Evolutionary conservation across 805 yeast genomes (phyloP).

Genomic region (Starmerella cellae): DNA sequence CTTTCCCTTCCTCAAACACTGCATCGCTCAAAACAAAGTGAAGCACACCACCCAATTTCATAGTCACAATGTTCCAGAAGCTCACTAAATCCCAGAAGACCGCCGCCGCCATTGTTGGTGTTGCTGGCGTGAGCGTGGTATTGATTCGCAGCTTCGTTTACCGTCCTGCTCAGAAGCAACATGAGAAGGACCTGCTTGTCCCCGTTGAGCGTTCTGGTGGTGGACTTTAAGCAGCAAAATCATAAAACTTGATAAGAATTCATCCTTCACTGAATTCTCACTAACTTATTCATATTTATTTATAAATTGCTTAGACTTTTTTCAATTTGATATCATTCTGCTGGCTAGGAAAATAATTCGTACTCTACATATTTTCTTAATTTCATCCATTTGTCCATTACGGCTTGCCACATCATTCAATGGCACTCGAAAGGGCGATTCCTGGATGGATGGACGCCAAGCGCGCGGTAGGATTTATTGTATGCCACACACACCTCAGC

Average conservation of each 20-base stretch:
- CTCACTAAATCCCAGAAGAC: not conserved
- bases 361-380: too few species aligned
- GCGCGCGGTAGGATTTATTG: too few species aligned
- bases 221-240: slow-evolving; percentile 25
- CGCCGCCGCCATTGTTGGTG: slow-evolving; percentile 4
- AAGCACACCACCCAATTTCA: not conserved
- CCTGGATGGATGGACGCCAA: too few species aligned
- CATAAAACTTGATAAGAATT: too few species aligned
- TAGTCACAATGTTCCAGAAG: not conserved
- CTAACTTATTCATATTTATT: not conserved
- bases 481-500: too few species aligned
- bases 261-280: too few species aligned
- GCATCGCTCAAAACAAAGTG: not conserved
- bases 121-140: slow-evolving; percentile 10
- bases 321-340: not conserved
- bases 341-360: too few species aligned
- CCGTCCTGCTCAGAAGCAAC: slow-evolving; percentile 25
- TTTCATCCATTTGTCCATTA: too few species aligned
- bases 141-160: slow-evolving; percentile 20
- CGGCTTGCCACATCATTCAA: too few species aligned
- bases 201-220: slow-evolving; percentile 31
- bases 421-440: too few species aligned
- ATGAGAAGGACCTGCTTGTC: slow-evolving; percentile 24
- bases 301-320: not conserved
- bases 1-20: not conserved